phyloP scores from a whole-genome alignment of 306 rosid species.

The Dalbergia cultrata region DNA sequence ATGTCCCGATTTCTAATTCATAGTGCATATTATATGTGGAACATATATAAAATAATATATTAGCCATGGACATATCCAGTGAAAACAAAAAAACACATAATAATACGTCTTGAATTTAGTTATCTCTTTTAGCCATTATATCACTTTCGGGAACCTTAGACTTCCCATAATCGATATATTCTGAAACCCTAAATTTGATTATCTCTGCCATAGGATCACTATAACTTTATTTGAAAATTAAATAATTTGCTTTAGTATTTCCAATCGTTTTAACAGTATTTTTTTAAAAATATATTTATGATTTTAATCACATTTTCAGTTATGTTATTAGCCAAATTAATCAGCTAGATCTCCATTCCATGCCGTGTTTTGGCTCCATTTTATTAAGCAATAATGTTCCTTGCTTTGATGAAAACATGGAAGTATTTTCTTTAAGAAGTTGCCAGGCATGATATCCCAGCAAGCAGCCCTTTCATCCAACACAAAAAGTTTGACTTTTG shows the following conservation, averaged over 20 bases:
- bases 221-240: background rate
- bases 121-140: background rate
- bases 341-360: background rate
- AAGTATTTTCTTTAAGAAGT: slow-evolving; percentile 11
- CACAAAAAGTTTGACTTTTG: slow-evolving; percentile 21
- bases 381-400: background rate
- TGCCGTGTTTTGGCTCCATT: too few species aligned
- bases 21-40: too few species aligned
- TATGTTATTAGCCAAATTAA: background rate
- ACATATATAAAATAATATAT: too few species aligned
- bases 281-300: background rate
- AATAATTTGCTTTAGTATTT: background rate
- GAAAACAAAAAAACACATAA: too few species aligned
- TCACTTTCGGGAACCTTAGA: background rate
- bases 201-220: background rate
- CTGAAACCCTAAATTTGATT: background rate
- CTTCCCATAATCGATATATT: background rate
- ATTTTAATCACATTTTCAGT: background rate
- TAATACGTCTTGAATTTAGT: background rate
- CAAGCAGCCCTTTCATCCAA: background rate
- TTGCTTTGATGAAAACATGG: background rate
- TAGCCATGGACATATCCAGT: too few species aligned
- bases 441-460: slow-evolving; percentile 16
- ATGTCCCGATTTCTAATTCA: too few species aligned
- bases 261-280: background rate